Evolutionary conservation across 306 rosid species (phyloP).

Genomic region (Arachis hypogaea): DNA sequence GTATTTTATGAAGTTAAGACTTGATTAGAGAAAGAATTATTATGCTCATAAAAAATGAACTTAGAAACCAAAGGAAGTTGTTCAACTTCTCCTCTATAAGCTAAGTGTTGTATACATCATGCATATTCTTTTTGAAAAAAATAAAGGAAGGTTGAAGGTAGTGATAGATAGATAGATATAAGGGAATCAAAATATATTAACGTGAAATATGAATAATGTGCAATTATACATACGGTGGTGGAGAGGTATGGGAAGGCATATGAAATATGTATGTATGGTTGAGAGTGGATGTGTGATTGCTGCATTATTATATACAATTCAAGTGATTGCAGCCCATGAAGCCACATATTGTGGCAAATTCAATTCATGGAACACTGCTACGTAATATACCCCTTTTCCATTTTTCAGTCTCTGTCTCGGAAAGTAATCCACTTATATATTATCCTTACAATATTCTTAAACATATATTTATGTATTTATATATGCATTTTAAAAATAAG

Average conservation of each 20-base stretch:
- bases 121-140: neutral
- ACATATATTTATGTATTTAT: too few relatives aligned
- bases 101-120: neutral
- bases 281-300: neutral
- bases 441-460: too few relatives aligned
- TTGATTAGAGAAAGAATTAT: too few relatives aligned
- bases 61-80: too few relatives aligned
- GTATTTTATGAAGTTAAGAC: too few relatives aligned
- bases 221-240: neutral
- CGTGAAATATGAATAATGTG: constrained; percentile 9
- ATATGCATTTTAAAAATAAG: too few relatives aligned
- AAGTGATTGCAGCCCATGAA: constrained; percentile 19
- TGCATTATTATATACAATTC: neutral
- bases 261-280: neutral
- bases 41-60: too few relatives aligned
- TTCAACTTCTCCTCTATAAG: too few relatives aligned
- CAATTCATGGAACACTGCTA: constrained; percentile 19
- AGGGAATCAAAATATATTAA: constrained; percentile 5
- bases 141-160: too few relatives aligned
- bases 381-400: constrained; percentile 2
- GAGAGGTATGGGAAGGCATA: neutral
- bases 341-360: constrained; percentile 2
- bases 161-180: neutral
- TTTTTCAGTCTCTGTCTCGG: constrained; percentile 24
- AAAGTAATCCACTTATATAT: constrained; percentile 6